A percentile compares a stretch with the other conserved stretches of the same genome.
These are phyloP conservation scores for Meira nashicola DNA, from an alignment of 1,284 basidiomycete genomes.

Conservation along the genomic window DNA sequence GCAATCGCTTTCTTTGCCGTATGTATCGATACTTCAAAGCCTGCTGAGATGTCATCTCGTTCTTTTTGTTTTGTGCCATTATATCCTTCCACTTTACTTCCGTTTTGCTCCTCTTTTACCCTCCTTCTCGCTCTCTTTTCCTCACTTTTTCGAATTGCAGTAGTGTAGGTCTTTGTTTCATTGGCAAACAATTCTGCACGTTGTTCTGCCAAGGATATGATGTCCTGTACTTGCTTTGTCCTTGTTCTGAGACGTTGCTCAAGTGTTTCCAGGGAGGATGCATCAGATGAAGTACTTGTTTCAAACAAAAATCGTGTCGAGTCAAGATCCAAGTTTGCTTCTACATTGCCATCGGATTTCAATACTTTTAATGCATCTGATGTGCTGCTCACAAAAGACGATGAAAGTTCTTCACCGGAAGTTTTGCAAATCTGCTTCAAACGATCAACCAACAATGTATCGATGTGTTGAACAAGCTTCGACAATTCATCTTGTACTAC, in stretches of 20 bases:
- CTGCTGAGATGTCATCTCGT: no score
- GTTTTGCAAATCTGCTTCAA: background rate
- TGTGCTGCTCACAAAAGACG: background rate
- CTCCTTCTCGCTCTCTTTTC: background rate
- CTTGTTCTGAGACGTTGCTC: background rate
- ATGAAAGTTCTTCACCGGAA: background rate
- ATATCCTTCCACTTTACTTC: background rate
- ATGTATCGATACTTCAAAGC: no score
- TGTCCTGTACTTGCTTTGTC: background rate
- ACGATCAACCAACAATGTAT: background rate
- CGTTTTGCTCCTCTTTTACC: background rate
- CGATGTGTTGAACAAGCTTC: background rate
- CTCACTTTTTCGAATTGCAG: background rate
- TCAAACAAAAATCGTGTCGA: background rate
- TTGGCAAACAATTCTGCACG: background rate
- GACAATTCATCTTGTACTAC: background rate
- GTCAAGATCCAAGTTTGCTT: background rate
- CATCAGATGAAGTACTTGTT: background rate
- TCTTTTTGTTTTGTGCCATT: background rate
- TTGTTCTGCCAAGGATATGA: background rate
- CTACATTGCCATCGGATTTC: background rate
- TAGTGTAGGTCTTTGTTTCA: background rate
- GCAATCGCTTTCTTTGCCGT: no score
- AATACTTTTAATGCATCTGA: background rate
- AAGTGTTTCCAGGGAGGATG: background rate